A percentile compares a stretch with the other conserved stretches of the same genome.
Evolutionary conservation across 768 basidiomycete species (phyloP).

Genomic region (Krasilnikovozyma curviuscula): DNA sequence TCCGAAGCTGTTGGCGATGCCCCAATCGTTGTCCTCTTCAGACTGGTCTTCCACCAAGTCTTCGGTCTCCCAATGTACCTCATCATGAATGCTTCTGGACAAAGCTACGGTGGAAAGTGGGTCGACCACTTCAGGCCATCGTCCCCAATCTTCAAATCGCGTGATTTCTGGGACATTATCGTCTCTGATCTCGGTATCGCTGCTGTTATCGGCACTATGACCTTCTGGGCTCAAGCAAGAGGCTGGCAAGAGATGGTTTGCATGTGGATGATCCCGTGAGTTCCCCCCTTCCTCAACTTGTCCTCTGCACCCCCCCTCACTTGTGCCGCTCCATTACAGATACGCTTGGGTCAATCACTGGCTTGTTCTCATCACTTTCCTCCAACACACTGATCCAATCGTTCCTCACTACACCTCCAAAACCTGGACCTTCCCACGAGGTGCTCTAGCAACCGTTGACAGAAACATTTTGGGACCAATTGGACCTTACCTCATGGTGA

Average conservation of each 20-base stretch:
- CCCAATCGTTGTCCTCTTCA: conserved; percentile 37
- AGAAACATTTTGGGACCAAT: conserved; percentile 50
- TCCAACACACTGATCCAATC: conserved; percentile 94
- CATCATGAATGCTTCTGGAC: conserved; percentile 64
- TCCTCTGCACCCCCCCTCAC: background rate
- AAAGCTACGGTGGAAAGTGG: conserved; percentile 32
- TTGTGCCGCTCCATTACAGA: background rate
- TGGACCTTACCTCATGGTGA: conserved; percentile 37
- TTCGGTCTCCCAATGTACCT: conserved; percentile 80
- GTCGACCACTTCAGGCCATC: conserved; percentile 53
- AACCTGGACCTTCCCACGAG: conserved; percentile 73
- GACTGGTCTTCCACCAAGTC: conserved; percentile 32
- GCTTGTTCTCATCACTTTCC: conserved; percentile 89
- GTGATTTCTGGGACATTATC: conserved; percentile 39
- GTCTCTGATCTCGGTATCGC: conserved; percentile 68
- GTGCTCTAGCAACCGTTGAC: conserved; percentile 80
- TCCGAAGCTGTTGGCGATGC: conserved; percentile 81
- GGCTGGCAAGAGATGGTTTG: conserved; percentile 39
- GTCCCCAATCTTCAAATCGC: conserved; percentile 34
- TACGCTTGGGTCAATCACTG: conserved; percentile 87
- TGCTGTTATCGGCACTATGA: conserved; percentile 2
- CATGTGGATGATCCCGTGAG: conserved; percentile 30
- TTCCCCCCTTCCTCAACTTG: conserved; percentile 1
- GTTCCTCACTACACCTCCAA: conserved; percentile 78
- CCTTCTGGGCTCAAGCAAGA: conserved; percentile 31